Base-by-base conservation (phyloP, 345 rosid genomes). In the Brassica incana region DNA sequence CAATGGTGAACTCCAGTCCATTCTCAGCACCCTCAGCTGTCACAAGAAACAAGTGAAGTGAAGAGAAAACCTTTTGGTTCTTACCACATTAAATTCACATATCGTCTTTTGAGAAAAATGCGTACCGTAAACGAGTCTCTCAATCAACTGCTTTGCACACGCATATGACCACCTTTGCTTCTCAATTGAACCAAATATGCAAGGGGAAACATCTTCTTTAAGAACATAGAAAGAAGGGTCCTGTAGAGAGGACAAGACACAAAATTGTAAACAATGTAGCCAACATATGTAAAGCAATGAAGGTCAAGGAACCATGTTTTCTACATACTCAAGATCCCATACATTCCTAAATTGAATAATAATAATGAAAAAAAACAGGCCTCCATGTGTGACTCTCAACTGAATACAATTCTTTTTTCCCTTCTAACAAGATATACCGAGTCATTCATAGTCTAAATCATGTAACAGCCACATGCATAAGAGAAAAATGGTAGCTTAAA, bases 151-250 rank as follows among this genome's bases (percentile, higher is more conserved):
- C 90, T 95, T 95, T 2, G 99, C 99, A 84, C 99, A 95, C 1
- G 99, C 99, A 84, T 91, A 93, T 0, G 98, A 95, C 99, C 99
- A 95, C 85, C 98, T 89, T 85, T 95, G 99, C 89, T 95, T 95
- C 90, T 95, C 99, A 66, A 95, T 89, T 67, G 99, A 71, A 77
- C 99, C 99, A 80, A 95, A 95, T 70, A 95, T 93, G 93, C 99
- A 95, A 25, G 98, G 99, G 16, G 98, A 95, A 1, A 65, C 43
- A 85, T 93, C 97, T 84, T 95, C 99, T 83, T 87, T 88, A 16
- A 95, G 98, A 68, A 95, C 80, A 77, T 87, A 95, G 76, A 89
- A 93, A 35, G 95, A 82, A 76, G 99, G 99, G 72, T 95, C 99
- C 99, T 95, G 83, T 60, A 16, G 18, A 16, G 18, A 16, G 18